phyloP scores from a whole-genome alignment of 257 asterid genomes.

The Paulownia fortunei region DNA sequence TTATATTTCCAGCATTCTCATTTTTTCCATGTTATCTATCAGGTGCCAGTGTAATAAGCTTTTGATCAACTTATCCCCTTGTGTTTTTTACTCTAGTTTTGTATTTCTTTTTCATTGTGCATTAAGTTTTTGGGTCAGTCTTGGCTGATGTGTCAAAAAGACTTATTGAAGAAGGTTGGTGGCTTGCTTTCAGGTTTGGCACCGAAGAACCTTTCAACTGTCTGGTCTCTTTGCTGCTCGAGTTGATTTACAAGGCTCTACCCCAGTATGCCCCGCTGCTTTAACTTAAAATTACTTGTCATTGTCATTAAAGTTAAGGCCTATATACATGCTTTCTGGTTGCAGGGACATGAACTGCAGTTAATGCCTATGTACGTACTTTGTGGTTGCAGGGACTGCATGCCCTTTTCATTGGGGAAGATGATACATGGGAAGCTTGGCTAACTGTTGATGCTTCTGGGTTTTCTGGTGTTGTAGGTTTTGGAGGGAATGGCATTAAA shows the following conservation, averaged over 20 bases:
- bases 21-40: conserved; percentile 10
- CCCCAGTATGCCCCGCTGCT: conserved; percentile 62
- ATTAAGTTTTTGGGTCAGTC: background rate
- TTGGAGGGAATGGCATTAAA: conserved; percentile 64
- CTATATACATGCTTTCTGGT: conserved; percentile 18
- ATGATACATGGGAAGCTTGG: conserved; percentile 99
- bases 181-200: conserved; percentile 80
- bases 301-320: conserved; percentile 16
- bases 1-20: background rate
- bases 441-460: conserved; percentile 81
- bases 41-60: conserved; percentile 5
- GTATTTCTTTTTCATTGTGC: conserved; percentile 1
- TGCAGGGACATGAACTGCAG: conserved; percentile 30
- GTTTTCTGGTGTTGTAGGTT: conserved; percentile 59
- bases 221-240: conserved; percentile 99
- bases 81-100: conserved; percentile 11
- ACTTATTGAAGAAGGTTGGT: conserved; percentile 19
- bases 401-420: conserved; percentile 96
- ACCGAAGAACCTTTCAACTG: conserved; percentile 89
- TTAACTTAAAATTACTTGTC: conserved; percentile 20
- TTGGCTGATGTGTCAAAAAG: conserved; percentile 25
- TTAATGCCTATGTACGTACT: conserved; percentile 7
- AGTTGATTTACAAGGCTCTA: conserved; percentile 94
- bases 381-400: conserved; percentile 70
- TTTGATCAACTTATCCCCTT: conserved; percentile 15